Conservation (phyloP, 1,139 yeast genomes). For the Nakaseomyces delphensis region DNA sequence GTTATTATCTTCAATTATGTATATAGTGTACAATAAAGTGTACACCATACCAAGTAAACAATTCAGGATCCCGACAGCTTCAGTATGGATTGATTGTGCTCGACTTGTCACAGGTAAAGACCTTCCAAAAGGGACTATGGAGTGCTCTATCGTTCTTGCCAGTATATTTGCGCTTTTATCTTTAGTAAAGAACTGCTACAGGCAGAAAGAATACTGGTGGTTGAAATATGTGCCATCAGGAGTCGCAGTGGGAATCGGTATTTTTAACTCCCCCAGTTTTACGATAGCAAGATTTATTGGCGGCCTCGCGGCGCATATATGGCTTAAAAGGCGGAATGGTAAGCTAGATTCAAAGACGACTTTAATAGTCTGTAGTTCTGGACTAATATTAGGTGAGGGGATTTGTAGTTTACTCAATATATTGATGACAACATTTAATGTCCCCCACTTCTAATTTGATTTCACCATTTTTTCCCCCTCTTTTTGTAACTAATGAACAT, state of each 20-base stretch:
- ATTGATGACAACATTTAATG: conserved; percentile 57
- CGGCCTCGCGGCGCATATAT: conserved; percentile 61
- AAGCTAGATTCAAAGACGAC: conserved; percentile 44
- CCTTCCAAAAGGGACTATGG: conserved; percentile 67
- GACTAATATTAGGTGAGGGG: conserved; percentile 91
- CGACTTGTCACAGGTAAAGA: conserved; percentile 88
- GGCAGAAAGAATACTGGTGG: conserved; percentile 37
- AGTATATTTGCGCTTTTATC: conserved; percentile 62
- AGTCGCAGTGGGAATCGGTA: conserved; percentile 94
- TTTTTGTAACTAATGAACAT: too few relatives aligned
- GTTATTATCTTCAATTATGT: conserved; percentile 69
- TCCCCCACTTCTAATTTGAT: conserved; percentile 37
- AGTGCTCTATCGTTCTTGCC: conserved; percentile 60
- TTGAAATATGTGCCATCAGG: conserved; percentile 62
- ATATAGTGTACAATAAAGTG: conserved; percentile 68
- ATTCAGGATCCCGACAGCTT: conserved; percentile 88
- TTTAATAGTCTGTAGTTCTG: conserved; percentile 83
- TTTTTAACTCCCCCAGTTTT: conserved; percentile 87
- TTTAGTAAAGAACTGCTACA: conserved; percentile 47
- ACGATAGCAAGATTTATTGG: conserved; percentile 90
- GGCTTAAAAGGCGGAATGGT: conserved; percentile 39
- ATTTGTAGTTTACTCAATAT: conserved; percentile 73
- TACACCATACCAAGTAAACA: conserved; percentile 75
- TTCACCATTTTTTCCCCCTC: too few relatives aligned
- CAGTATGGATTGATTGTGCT: conserved; percentile 95